Base-by-base conservation (phyloP, 441 rosid species). In the Lepidium campestre region DNA sequence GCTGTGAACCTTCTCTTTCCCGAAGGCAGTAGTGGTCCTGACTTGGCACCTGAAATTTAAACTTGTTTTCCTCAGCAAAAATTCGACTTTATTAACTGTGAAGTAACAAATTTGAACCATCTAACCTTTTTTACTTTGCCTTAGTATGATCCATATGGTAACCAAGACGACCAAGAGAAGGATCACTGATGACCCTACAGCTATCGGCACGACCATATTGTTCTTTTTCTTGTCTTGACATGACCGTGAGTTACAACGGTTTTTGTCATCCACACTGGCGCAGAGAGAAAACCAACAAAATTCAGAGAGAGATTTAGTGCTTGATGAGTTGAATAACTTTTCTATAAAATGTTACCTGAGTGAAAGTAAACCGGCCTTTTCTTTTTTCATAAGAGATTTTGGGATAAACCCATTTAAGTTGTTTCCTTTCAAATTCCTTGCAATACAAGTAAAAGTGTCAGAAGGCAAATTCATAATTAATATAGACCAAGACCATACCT, bases 381-480 rank as follows among this genome's bases (percentile, higher is more conserved):
- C 22, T 41, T 53, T 73, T 59, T 72, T 73, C 31, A 41, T 12
- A n/a, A 84, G 79, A 53, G 71, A 67, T 29, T 17, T 41, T 45
- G 88, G 83, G 62, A 84, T 65, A 13, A 66, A 32, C 7, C 88
- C 88, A 4, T 78, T 68, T 25, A 84, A 77, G 19, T 78, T 62
- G 65, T 84, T 84, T 67, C 76, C 78, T 65, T 61, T 69, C 45
- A 84, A 65, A 41, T 80, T 78, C 75, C 84, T 84, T 42, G 68
- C 17, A 76, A 31, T 20, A 46, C 6, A 11, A 37, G 17, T 12
- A 45, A 35, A 54, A 35, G 20, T 22, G 5, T 42, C 18, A 60
- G 18, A 5, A 15, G 10, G 14, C 39, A 58, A 23, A 8, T 56
- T 36, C 45, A 36, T 7, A 19, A 13, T 20, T 19, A 14, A 14